Evolutionary conservation across 2,329 filamentous ascomycete species (phyloP), one percentile per base, ranked within the genome.

Genomic region (Cordyceps fumosorosea): DNA sequence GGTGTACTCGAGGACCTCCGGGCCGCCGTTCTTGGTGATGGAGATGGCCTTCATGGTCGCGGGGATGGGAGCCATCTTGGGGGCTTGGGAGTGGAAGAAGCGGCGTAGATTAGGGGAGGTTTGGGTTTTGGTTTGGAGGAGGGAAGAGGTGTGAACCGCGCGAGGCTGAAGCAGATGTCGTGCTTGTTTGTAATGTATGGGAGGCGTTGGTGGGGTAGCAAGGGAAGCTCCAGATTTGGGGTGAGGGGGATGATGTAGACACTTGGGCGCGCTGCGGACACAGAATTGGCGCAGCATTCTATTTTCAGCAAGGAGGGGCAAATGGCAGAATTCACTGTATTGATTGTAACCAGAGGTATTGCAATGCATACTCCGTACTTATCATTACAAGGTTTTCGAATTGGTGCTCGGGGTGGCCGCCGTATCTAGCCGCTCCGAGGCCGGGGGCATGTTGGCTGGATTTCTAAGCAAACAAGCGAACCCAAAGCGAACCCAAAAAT

Each of bases 1-100:
- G 69, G 82, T 88, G 75, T 88, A 86, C 69, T 91, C 78, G 14
- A 93, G 80, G 69, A 90, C 93, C 63, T 90, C 85, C 54, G 83
- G 79, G 69, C 89, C 89, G 67, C 86, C 84, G 51, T 81, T 75
- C 65, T 87, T 84, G 14, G 87, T 85, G 32, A 83, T 86, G 58
- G 87, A 86, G 34, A 83, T 76, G 58, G 90, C 89, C 47, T 81
- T 89, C 78, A 89, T 85, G 68, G 88, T 84, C 67, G 92, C 84
- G 53, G 88, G 77, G 65, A 96, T 80, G 63, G 85, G 89, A 70
- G 88, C 87, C 88, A 91, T 91, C 24, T 1, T 60, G 57, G 7
- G 45, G 6, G n/a, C 2, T 2, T 48, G 22, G 45, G 22, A 16
- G 45, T 24, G 32, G 3, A 34, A 53, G 8, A 29, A 16, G 16